Conservation (phyloP, 305 asterid species). For the Coffea humblotiana region DNA sequence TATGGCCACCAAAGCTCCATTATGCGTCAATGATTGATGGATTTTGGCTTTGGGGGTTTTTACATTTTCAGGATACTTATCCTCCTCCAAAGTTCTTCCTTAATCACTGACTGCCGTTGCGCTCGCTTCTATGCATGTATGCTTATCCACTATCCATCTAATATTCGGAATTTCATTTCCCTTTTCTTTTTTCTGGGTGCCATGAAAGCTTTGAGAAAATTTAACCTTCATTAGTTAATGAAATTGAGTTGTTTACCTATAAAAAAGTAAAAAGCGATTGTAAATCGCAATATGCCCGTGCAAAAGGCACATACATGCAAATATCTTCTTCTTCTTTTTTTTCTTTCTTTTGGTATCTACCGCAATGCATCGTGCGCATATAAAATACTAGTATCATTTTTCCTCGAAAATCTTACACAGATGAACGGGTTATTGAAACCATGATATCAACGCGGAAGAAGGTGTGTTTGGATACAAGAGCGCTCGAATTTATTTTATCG, state of each 20-base stretch:
- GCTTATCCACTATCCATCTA: neutral
- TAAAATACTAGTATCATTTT: too few relatives aligned
- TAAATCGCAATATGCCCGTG: too few relatives aligned
- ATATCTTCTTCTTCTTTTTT: too few relatives aligned
- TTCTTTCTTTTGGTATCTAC: too few relatives aligned
- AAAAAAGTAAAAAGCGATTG: too few relatives aligned
- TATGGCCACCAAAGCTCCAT: conserved; percentile 16
- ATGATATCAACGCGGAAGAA: neutral
- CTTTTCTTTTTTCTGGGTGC: neutral
- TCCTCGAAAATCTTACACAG: neutral
- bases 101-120: neutral
- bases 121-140: neutral
- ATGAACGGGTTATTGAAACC: neutral
- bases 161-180: neutral
- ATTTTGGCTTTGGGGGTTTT: conserved; percentile 8
- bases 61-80: conserved; percentile 26
- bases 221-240: neutral
- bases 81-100: conserved; percentile 17
- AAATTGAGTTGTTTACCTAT: neutral
- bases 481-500: neutral
- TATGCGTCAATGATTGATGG: conserved; percentile 25
- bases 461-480: neutral
- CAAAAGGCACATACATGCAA: too few relatives aligned
- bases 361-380: too few relatives aligned
- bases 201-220: neutral